These are phyloP conservation scores for Geranium incanum DNA, from an alignment of 441 rosid genomes.

Conservation along the genomic window DNA sequence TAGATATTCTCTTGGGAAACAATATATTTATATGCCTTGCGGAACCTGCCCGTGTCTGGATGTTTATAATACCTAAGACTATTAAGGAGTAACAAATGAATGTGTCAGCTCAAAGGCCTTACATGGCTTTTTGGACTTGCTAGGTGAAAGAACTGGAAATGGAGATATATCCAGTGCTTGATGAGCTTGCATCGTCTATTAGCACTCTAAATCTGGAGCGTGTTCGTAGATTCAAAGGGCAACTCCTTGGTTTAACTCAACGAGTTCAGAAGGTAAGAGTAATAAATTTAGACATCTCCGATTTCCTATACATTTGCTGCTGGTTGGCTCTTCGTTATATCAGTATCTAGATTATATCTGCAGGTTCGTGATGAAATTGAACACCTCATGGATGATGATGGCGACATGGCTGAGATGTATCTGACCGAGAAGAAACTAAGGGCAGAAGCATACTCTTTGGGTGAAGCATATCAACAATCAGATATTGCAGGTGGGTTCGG, in stretches of 20 bases:
- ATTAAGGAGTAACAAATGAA: too few relatives aligned
- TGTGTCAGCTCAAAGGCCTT: constrained; percentile 1
- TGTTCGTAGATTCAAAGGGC: constrained; percentile 83
- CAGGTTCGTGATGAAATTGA: constrained; percentile 94
- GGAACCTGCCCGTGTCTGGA: too few relatives aligned
- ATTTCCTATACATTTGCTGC: constrained; percentile 7
- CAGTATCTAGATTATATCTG: constrained; percentile 24
- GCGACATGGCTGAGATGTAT: constrained; percentile 98
- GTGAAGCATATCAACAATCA: constrained; percentile 35
- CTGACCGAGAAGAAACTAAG: constrained; percentile 83
- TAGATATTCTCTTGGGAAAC: constrained; percentile 2
- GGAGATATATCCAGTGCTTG: constrained; percentile 84
- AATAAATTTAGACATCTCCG: constrained; percentile 13
- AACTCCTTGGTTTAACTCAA: constrained; percentile 80
- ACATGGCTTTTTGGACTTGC: constrained; percentile 18
- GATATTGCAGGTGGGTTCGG: constrained; percentile 31
- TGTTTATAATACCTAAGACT: too few relatives aligned
- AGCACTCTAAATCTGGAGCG: constrained; percentile 82
- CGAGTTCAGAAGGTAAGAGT: constrained; percentile 83
- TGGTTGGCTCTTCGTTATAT: constrained; percentile 22
- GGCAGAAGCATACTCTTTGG: constrained; percentile 50
- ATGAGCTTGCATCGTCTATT: constrained; percentile 76
- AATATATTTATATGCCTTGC: background rate
- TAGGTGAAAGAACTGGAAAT: constrained; percentile 83
- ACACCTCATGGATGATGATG: constrained; percentile 97